Conservation (phyloP, 306 rosid genomes). For the Ormosia emarginata region DNA sequence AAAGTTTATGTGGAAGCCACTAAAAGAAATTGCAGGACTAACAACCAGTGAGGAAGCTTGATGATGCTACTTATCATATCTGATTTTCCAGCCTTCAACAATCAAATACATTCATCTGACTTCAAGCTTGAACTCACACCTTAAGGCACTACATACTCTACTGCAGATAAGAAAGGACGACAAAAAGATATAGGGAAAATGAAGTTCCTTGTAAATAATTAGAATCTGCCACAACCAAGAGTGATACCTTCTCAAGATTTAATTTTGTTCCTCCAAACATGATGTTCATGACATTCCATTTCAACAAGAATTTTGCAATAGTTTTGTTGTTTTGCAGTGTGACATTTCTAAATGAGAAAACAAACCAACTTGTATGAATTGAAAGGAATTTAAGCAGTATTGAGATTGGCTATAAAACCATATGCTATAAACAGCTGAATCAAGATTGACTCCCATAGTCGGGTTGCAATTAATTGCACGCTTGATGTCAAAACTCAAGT, state of each 20-base stretch:
- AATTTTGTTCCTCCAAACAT: conserved; percentile 18
- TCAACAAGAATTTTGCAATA: background rate
- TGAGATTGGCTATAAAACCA: background rate
- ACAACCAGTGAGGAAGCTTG: conserved; percentile 30
- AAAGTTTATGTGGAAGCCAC: conserved; percentile 85
- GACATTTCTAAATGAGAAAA: background rate
- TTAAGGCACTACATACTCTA: background rate
- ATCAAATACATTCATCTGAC: background rate
- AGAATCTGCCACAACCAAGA: conserved; percentile 16
- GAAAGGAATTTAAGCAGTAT: background rate
- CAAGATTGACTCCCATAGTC: too few relatives aligned
- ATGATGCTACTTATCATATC: background rate
- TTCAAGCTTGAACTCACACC: conserved; percentile 11
- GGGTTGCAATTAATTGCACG: background rate
- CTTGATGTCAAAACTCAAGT: conserved; percentile 41
- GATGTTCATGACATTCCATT: background rate
- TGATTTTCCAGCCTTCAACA: background rate
- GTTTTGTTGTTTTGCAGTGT: background rate
- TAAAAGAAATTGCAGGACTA: conserved; percentile 78
- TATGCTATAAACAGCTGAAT: background rate
- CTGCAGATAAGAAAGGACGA: conserved; percentile 1
- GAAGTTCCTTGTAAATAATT: conserved; percentile 35
- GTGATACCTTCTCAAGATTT: conserved; percentile 21
- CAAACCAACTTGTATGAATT: background rate
- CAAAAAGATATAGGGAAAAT: background rate